Percentiles rank a stretch among this genome's conserved stretches.
Evolutionary conservation across 805 yeast species (phyloP).

Genomic region (Candida qinlingensis): DNA sequence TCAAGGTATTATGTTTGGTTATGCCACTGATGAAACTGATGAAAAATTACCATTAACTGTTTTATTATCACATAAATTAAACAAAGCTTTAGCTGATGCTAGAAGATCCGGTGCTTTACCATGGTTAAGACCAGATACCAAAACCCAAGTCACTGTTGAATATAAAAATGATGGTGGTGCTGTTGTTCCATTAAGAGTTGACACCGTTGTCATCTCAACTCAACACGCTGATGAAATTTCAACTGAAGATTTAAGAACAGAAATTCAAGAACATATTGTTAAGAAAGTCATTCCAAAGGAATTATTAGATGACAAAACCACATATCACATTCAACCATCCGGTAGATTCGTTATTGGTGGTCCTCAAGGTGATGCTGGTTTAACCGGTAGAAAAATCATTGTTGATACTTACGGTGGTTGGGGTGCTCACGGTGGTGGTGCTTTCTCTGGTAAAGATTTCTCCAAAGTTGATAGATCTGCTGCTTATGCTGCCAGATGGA

Average conservation of each 20-base stretch:
- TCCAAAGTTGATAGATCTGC: constrained; percentile 99
- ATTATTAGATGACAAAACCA: constrained; percentile 89
- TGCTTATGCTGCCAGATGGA: constrained; percentile 99
- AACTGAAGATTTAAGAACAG: constrained; percentile 84
- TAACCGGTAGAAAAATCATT: constrained; percentile 98
- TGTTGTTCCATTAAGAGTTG: constrained; percentile 92
- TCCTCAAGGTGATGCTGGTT: constrained; percentile 99
- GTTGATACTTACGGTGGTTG: constrained; percentile 99
- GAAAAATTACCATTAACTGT: constrained; percentile 95
- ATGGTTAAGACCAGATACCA: constrained; percentile 99
- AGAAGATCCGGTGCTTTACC: constrained; percentile 92
- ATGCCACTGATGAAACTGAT: constrained; percentile 98
- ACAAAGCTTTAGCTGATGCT: constrained; percentile 94
- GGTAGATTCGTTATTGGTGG: constrained; percentile 99
- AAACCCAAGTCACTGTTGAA: constrained; percentile 98
- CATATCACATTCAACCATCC: constrained; percentile 98
- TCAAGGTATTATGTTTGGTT: constrained; percentile 99
- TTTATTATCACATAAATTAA: constrained; percentile 89
- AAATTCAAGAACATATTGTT: constrained; percentile 73
- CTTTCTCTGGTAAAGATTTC: constrained; percentile 99
- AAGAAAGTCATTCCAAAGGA: constrained; percentile 89
- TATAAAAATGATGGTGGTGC: constrained; percentile 94
- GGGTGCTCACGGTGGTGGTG: constrained; percentile 99
- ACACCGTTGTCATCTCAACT: constrained; percentile 94
- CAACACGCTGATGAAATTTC: constrained; percentile 96